Percentiles rank a stretch among this genome's conserved stretches.
phyloP scores from a whole-genome alignment of 202 grass and related monocot species.

The Setaria italica region DNA sequence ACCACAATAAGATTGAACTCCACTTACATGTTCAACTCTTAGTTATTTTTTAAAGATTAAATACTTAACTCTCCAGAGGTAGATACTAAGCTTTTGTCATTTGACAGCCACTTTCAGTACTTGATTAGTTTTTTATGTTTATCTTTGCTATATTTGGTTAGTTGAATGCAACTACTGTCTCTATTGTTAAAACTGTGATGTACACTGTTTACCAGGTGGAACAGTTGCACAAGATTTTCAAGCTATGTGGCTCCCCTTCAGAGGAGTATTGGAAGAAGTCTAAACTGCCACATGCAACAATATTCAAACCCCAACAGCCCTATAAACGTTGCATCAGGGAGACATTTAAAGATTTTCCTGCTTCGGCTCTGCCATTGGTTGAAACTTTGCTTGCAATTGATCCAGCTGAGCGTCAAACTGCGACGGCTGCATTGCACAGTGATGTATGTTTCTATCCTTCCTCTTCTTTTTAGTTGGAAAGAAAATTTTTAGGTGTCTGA shows the following conservation, averaged over 20 bases:
- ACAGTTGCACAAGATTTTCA: conserved; percentile 90
- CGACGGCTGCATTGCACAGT: conserved; percentile 68
- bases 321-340: conserved; percentile 78
- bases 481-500: background rate
- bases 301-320: conserved; percentile 79
- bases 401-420: conserved; percentile 70
- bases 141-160: conserved; percentile 11
- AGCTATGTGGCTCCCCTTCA: conserved; percentile 81
- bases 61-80: background rate
- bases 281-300: conserved; percentile 77
- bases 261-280: conserved; percentile 88
- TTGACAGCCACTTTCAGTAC: conserved; percentile 8
- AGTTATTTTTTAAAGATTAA: background rate
- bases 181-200: conserved; percentile 38
- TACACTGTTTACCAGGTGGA: conserved; percentile 63
- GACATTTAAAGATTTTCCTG: conserved; percentile 77
- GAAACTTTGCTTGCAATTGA: conserved; percentile 83
- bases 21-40: conserved; percentile 15
- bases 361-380: conserved; percentile 67
- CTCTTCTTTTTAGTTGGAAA: background rate
- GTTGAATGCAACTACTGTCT: conserved; percentile 20
- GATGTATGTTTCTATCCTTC: conserved; percentile 60
- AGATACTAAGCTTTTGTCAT: background rate
- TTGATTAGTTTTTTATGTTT: conserved; percentile 10
- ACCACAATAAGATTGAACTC: background rate